These are phyloP conservation scores for Tinospora cordifolia DNA, from an alignment of 164 flowering plant species.

Conservation along the genomic window DNA sequence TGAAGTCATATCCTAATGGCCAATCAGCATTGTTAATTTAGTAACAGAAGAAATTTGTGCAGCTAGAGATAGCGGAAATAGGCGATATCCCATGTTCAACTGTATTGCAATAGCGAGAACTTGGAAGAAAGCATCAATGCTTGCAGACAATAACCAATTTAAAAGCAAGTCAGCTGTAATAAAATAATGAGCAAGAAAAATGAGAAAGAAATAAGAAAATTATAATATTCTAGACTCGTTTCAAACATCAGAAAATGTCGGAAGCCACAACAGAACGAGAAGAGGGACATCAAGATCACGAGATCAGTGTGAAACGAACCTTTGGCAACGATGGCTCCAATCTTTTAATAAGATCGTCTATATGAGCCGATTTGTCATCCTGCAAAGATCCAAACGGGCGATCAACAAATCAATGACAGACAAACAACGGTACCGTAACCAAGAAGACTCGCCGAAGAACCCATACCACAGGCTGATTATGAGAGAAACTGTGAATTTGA, in stretches of 20 bases:
- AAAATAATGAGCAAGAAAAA: too few relatives aligned
- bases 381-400: constrained; percentile 19
- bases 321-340: constrained; percentile 45
- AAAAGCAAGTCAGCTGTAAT: too few relatives aligned
- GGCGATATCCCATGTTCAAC: background rate
- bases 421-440: background rate
- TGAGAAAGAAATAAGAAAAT: too few relatives aligned
- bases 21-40: background rate
- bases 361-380: constrained; percentile 32
- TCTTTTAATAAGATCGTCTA: constrained; percentile 40
- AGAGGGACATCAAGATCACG: background rate
- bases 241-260: too few relatives aligned
- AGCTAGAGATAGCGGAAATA: background rate
- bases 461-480: constrained; percentile 30
- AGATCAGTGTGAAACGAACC: constrained; percentile 34
- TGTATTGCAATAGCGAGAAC: background rate
- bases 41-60: background rate
- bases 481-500: constrained; percentile 3
- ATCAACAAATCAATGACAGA: background rate
- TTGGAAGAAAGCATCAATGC: too few relatives aligned
- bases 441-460: background rate
- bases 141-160: too few relatives aligned
- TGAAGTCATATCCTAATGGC: background rate
- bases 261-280: too few relatives aligned
- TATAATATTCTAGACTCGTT: too few relatives aligned